A percentile compares a stretch with the other conserved stretches of the same genome.
phyloP scores from a whole-genome alignment of 192 early-diverging fungal genomes.

The Coemansia erecta region DNA sequence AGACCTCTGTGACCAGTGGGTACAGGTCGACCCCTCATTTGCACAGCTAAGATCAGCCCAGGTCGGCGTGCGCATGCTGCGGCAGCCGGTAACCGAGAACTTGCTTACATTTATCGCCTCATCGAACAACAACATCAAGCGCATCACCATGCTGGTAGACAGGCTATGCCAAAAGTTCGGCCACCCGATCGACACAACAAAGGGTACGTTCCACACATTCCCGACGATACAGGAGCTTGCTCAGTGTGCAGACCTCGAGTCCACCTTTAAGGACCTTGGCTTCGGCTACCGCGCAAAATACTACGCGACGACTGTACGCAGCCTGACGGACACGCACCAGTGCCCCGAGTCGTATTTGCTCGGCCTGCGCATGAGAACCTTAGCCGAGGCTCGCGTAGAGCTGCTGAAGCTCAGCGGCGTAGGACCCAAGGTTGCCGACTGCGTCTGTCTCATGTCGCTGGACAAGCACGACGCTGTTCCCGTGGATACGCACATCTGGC shows the following conservation, averaged over 20 bases:
- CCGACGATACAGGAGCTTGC: conserved; percentile 61
- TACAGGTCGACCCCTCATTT: conserved; percentile 67
- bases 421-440: conserved; percentile 98
- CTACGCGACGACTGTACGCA: conserved; percentile 69
- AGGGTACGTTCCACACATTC: conserved; percentile 62
- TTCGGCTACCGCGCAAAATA: conserved; percentile 97
- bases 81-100: conserved; percentile 86
- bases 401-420: conserved; percentile 76
- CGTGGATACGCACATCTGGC: conserved; percentile 96
- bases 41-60: conserved; percentile 34
- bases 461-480: conserved; percentile 80
- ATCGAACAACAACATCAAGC: conserved; percentile 89
- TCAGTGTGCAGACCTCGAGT: conserved; percentile 57
- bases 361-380: conserved; percentile 56
- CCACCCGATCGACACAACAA: conserved; percentile 20
- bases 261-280: conserved; percentile 66
- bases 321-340: conserved; percentile 51
- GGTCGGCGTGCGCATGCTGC: conserved; percentile 69
- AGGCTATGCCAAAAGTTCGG: conserved; percentile 42
- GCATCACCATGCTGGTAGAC: conserved; percentile 68
- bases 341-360: conserved; percentile 61
- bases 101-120: conserved; percentile 91
- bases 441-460: conserved; percentile 88
- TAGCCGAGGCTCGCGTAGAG: conserved; percentile 58
- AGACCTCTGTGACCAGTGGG: conserved; percentile 59